Evolutionary conservation across 345 rosid genomes (phyloP).

Genomic region (Gossypium raimondii): DNA sequence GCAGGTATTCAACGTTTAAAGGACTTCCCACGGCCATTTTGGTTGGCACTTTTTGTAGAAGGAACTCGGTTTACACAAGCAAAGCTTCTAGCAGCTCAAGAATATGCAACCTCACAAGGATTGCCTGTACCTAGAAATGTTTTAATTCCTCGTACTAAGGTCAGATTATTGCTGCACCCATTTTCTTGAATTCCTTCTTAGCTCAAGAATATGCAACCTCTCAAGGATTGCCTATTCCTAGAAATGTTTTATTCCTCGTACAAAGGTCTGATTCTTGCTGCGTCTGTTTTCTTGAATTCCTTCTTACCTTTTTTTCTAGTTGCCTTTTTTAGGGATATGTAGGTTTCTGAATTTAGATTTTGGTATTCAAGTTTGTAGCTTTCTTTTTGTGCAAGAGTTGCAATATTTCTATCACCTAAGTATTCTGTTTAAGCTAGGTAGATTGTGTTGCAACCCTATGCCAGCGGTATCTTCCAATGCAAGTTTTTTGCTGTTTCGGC

Average conservation of each 20-base stretch:
- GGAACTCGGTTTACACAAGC: constrained; percentile 96
- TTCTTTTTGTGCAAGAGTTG: background rate
- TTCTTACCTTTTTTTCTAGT: background rate
- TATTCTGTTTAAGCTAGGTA: background rate
- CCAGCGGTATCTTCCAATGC: background rate
- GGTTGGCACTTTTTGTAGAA: constrained; percentile 98
- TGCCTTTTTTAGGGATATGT: background rate
- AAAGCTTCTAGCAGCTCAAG: constrained; percentile 92
- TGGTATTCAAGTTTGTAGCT: constrained; percentile 1
- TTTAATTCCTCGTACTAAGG: constrained; percentile 97
- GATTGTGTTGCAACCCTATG: background rate
- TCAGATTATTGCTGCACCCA: constrained; percentile 17
- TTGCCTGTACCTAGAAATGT: constrained; percentile 88
- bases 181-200: background rate
- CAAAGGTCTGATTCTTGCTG: constrained; percentile 49
- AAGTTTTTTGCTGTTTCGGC: background rate
- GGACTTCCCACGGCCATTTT: constrained; percentile 86
- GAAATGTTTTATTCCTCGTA: constrained; percentile 95
- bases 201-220: constrained; percentile 88
- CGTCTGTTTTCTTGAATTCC: background rate
- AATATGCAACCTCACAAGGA: constrained; percentile 76
- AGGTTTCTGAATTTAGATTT: background rate
- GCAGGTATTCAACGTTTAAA: constrained; percentile 71
- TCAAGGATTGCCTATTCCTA: constrained; percentile 74
- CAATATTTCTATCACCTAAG: background rate